A percentile compares a stretch with the other conserved stretches of the same genome.
Evolutionary conservation across 768 basidiomycete species (phyloP).

Genomic region (Phaeolepiota aurea): DNA sequence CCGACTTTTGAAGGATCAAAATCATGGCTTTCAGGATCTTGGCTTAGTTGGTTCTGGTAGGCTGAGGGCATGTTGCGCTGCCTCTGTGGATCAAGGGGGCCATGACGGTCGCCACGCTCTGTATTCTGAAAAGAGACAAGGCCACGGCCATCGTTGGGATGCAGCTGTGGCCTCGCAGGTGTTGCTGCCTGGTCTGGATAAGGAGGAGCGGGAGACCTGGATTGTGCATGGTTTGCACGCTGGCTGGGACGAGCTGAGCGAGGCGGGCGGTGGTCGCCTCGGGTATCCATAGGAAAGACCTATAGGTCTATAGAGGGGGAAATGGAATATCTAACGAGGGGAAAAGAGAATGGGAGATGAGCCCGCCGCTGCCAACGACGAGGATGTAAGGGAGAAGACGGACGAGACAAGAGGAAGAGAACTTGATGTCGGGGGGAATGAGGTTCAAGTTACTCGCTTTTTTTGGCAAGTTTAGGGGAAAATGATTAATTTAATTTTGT

Average conservation of each 20-base stretch:
- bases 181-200: conserved; percentile 22
- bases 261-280: conserved; percentile 44
- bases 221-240: conserved; percentile 26
- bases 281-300: conserved; percentile 25
- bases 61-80: conserved; percentile 39
- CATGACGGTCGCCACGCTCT: conserved; percentile 64
- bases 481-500: background rate
- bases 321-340: background rate
- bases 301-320: background rate
- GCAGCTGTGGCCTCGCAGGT: conserved; percentile 20
- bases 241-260: conserved; percentile 42
- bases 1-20: conserved; percentile 45
- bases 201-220: conserved; percentile 27
- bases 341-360: background rate
- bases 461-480: background rate
- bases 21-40: conserved; percentile 36
- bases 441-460: conserved; percentile 4
- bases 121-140: conserved; percentile 62
- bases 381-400: background rate
- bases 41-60: conserved; percentile 26
- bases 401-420: conserved; percentile 5
- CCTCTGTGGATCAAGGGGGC: conserved; percentile 46
- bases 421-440: conserved; percentile 5
- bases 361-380: background rate
- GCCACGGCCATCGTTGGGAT: conserved; percentile 26